Evolutionary conservation across 2,329 filamentous ascomycete species (phyloP).

Genomic region (Clarireedia monteithiana): DNA sequence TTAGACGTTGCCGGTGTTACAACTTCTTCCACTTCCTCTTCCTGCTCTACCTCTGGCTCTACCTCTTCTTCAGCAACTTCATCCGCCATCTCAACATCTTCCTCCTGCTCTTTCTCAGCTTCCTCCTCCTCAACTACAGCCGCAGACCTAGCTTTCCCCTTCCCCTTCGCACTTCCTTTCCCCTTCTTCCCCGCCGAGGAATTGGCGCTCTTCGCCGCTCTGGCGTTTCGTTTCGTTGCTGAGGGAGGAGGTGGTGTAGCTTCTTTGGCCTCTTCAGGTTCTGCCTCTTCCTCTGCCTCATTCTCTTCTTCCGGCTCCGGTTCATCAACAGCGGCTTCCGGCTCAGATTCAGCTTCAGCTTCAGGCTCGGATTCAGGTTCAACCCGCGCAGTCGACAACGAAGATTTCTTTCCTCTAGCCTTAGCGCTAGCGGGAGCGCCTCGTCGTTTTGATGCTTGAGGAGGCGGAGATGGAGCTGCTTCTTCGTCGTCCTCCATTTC

Average conservation of each 20-base stretch:
- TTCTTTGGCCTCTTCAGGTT: constrained; percentile 1
- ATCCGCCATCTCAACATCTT: constrained; percentile 3
- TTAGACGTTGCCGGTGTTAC: constrained; percentile 5
- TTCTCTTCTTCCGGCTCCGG: neutral
- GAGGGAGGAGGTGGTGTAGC: neutral
- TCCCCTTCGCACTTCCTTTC: neutral
- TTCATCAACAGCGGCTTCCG: constrained; percentile 4
- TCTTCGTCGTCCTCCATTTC: neutral
- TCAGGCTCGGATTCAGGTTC: constrained; percentile 9
- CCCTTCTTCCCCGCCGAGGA: neutral
- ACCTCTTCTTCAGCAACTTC: constrained; percentile 4
- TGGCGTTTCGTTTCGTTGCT: neutral
- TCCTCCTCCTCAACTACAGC: constrained; percentile 4
- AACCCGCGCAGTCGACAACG: neutral
- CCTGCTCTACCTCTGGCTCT: constrained; percentile 12
- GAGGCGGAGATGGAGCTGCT: neutral
- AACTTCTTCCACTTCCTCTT: constrained; percentile 21
- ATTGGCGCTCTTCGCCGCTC: neutral
- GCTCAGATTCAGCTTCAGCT: constrained; percentile 7
- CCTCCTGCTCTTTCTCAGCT: constrained; percentile 22
- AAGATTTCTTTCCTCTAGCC: neutral
- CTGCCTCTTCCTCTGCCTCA: constrained; percentile 4
- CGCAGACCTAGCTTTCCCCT: neutral
- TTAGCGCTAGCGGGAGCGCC: neutral
- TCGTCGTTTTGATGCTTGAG: neutral